Evolutionary conservation across 768 basidiomycete genomes (phyloP).

Genomic region (Sutorius australiensis): DNA sequence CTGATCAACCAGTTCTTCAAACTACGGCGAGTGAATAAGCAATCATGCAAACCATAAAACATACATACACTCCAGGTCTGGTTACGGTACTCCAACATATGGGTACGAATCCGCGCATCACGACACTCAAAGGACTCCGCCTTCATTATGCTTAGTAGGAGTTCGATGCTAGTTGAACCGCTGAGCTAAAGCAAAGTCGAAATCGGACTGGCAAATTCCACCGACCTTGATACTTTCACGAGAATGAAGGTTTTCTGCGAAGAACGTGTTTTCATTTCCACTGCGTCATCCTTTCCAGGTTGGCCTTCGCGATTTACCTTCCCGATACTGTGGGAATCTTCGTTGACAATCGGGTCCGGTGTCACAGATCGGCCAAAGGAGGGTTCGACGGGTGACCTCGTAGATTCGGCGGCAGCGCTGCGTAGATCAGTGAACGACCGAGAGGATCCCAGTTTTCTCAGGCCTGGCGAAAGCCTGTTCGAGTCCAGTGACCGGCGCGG

Average conservation of each 20-base stretch:
- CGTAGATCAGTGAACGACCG: slow-evolving; percentile 71
- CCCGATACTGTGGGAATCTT: slow-evolving; percentile 21
- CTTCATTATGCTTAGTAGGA: slow-evolving; percentile 75
- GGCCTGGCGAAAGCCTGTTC: slow-evolving; percentile 35
- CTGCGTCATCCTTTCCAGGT: slow-evolving; percentile 50
- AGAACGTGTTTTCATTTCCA: slow-evolving; percentile 80
- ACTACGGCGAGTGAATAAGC: slow-evolving; percentile 38
- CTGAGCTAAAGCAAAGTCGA: slow-evolving; percentile 18
- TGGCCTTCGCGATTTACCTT: slow-evolving; percentile 18
- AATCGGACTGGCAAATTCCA: neutral
- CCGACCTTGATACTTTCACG: slow-evolving; percentile 69
- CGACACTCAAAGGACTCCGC: slow-evolving; percentile 82
- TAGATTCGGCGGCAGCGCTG: slow-evolving; percentile 38
- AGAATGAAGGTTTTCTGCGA: slow-evolving; percentile 80
- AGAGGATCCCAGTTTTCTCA: slow-evolving; percentile 55
- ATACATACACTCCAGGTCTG: slow-evolving; percentile 74
- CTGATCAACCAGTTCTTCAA: slow-evolving; percentile 74
- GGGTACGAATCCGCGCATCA: slow-evolving; percentile 75
- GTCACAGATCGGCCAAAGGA: slow-evolving; percentile 7
- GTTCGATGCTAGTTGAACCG: slow-evolving; percentile 48
- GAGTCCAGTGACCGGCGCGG: slow-evolving; percentile 34
- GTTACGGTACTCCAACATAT: slow-evolving; percentile 76
- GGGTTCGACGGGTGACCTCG: slow-evolving; percentile 13
- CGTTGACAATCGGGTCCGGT: slow-evolving; percentile 17
- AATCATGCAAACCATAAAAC: slow-evolving; percentile 3